A percentile compares a stretch with the other conserved stretches of the same genome.
phyloP scores from a whole-genome alignment of 2,329 filamentous ascomycete genomes.

The Emmonsia crescens region DNA sequence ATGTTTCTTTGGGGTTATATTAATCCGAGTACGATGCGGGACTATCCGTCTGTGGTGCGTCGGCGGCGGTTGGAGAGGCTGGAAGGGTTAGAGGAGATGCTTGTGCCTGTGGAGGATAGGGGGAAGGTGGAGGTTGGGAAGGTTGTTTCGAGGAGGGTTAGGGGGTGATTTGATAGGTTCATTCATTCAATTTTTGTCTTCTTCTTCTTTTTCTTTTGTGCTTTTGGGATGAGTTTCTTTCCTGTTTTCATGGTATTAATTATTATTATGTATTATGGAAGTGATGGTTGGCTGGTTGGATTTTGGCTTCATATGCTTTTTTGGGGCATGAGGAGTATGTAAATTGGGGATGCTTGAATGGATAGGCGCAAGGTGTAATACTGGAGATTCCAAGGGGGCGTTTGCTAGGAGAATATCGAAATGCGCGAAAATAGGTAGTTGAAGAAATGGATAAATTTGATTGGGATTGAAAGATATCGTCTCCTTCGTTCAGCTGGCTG shows the following conservation, averaged over 20 bases:
- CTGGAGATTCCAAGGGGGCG: too few species aligned
- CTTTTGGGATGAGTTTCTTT: too few species aligned
- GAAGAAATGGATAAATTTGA: too few species aligned
- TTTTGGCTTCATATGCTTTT: not conserved
- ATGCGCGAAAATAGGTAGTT: too few species aligned
- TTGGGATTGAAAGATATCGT: too few species aligned
- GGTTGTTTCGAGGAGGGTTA: constrained; percentile 1
- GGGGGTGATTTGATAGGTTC: not conserved
- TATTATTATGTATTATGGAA: too few species aligned
- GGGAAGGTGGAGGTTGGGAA: not conserved
- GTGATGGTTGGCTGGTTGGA: not conserved
- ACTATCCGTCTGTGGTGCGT: constrained; percentile 44
- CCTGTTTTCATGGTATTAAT: not conserved
- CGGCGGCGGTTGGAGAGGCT: constrained; percentile 41
- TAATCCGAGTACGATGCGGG: constrained; percentile 41
- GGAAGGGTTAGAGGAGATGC: constrained; percentile 12
- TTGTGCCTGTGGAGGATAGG: constrained; percentile 5
- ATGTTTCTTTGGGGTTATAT: constrained; percentile 56
- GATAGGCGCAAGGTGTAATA: too few species aligned
- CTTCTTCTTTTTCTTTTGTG: not conserved
- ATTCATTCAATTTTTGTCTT: not conserved
- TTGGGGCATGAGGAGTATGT: too few species aligned
- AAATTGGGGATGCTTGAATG: too few species aligned
- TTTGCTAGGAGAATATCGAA: too few species aligned
- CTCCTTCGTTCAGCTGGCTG: too few species aligned